A percentile compares a stretch with the other conserved stretches of the same genome.
Conservation (phyloP, 2,329 filamentous ascomycete species). For the Basipetospora chlamydospora region DNA sequence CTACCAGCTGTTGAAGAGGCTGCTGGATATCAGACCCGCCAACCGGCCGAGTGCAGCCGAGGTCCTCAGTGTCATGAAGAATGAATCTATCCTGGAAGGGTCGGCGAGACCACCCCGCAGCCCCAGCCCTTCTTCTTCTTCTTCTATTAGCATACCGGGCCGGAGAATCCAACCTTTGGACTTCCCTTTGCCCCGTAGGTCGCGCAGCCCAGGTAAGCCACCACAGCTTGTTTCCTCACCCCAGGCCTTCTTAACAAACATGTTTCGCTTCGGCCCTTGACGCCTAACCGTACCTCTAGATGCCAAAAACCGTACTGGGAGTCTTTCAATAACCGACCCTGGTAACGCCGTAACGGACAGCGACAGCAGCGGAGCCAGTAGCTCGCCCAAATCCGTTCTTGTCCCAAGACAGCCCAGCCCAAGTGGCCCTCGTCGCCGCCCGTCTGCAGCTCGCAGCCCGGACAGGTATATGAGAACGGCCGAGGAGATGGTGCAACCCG, state of each 20-base stretch:
- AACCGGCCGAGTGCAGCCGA: slow-evolving; percentile 75
- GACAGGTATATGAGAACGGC: too few species aligned
- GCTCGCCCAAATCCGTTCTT: not conserved
- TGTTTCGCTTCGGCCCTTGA: not conserved
- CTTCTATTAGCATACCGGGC: slow-evolving; percentile 8
- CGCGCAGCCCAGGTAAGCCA: slow-evolving; percentile 29
- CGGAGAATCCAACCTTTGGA: slow-evolving; percentile 41
- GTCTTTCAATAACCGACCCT: too few species aligned
- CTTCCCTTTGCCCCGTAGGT: slow-evolving; percentile 33
- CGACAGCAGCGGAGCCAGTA: not conserved
- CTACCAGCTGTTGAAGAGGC: slow-evolving; percentile 67
- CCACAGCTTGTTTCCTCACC: too few species aligned
- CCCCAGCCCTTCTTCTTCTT: not conserved
- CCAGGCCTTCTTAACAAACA: too few species aligned
- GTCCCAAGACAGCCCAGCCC: not conserved
- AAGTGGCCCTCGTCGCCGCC: not conserved
- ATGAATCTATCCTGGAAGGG: slow-evolving; percentile 38
- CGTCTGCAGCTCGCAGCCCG: slow-evolving; percentile 6
- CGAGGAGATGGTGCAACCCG: too few species aligned
- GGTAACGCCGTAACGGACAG: not conserved
- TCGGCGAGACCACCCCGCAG: slow-evolving; percentile 2
- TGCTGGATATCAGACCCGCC: slow-evolving; percentile 63
- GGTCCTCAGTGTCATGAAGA: slow-evolving; percentile 64
- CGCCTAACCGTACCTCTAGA: too few species aligned
- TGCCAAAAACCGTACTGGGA: too few species aligned